Evolutionary conservation across 2,329 filamentous ascomycete genomes (phyloP).

Genomic region (Pseudogymnoascus sp.): DNA sequence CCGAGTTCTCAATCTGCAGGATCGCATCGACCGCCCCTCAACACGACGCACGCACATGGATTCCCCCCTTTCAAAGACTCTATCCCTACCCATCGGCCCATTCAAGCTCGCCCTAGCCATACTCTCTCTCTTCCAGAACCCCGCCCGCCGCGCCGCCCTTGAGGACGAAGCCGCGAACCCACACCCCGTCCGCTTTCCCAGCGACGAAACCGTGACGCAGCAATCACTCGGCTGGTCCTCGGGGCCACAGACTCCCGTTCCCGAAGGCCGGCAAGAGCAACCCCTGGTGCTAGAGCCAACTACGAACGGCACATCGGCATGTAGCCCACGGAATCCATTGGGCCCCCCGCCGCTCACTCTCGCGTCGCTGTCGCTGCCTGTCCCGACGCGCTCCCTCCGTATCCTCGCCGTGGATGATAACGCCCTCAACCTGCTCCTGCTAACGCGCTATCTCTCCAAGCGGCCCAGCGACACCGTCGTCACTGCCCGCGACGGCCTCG

Average conservation of each 20-base stretch:
- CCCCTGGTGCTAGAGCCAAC: neutral
- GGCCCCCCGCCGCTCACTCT: neutral
- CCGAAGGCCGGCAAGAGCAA: neutral
- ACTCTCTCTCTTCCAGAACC: slow-evolving; percentile 15
- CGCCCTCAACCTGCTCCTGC: slow-evolving; percentile 31
- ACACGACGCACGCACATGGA: neutral
- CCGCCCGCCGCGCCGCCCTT: neutral
- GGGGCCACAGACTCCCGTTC: neutral
- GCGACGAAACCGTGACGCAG: neutral
- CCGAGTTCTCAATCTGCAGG: slow-evolving; percentile 19
- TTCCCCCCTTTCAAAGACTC: neutral
- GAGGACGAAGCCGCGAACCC: neutral
- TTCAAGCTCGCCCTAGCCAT: slow-evolving; percentile 23
- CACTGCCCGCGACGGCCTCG: slow-evolving; percentile 36
- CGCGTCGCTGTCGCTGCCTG: neutral
- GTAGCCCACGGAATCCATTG: neutral
- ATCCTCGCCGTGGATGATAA: slow-evolving; percentile 35
- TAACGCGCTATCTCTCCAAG: slow-evolving; percentile 29
- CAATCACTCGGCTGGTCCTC: neutral
- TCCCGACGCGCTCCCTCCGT: slow-evolving; percentile 10
- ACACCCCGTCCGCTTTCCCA: neutral
- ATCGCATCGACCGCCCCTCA: slow-evolving; percentile 13
- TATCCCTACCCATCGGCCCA: slow-evolving; percentile 21
- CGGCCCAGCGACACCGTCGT: slow-evolving; percentile 30
- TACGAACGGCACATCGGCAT: neutral